Evolutionary conservation across 768 basidiomycete genomes (phyloP), one percentile per base, ranked within the genome.

Genomic region (Naematelia aurantialba): DNA sequence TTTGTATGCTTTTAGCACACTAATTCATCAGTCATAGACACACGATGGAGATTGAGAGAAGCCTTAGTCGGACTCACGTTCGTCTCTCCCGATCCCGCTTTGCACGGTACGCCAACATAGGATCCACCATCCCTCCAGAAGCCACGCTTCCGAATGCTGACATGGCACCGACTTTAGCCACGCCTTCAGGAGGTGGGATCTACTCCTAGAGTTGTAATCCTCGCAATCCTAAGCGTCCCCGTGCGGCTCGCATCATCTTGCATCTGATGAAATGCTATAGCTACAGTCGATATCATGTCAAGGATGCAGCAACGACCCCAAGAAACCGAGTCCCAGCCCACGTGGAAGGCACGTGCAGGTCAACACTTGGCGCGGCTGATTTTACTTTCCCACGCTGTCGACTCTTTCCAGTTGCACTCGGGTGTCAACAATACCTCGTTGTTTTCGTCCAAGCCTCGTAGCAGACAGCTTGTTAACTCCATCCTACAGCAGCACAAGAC

Each of bases 101-200:
- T 29, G 84, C 81, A 21, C 91, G 86, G 73, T 94, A 96, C 22
- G 84, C 79, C 59, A 85, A 84, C 92, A 94, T 94, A 1, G 89
- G 86, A 73, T 94, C 91, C 1, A 65, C 31, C 50, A 58, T 62
- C 14, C 50, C 61, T 13, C 47, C 58, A 42, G 31, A 55, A 50
- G 14, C 57, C n/a, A 30, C 39, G 17, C 52, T 46, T 57, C 21
- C 57, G 44, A 51, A 67, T 59, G 58, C 69, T 65, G 53, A 52
- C 63, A 65, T 39, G 34, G 8, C 34, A 17, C 34, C 34, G 8
- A 8, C 34, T 39, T 17, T 39, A n/a, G n/a, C n/a, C n/a, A n/a
- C n/a, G n/a, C n/a, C n/a, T n/a, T n/a, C n/a, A n/a, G n/a, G n/a
- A n/a, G n/a, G n/a, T n/a, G n/a, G n/a, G n/a, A n/a, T n/a, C n/a